Percentiles rank a stretch among this genome's conserved stretches.
phyloP scores from a whole-genome alignment of 2,329 filamentous ascomycete species.

The Rhynchosporium secalis region DNA sequence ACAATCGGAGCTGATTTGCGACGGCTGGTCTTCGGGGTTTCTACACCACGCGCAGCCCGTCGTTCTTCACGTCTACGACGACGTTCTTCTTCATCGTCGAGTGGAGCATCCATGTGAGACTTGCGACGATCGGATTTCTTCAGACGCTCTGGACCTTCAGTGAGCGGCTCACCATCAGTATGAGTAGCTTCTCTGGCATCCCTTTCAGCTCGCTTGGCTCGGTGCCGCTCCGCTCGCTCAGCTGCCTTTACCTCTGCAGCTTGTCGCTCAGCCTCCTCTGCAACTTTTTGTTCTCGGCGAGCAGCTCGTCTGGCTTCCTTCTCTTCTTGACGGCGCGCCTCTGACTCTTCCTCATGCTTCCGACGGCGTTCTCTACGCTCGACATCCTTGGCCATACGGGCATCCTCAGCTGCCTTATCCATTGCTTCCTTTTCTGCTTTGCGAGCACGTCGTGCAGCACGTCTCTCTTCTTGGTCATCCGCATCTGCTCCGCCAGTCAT shows the following conservation, averaged over 20 bases:
- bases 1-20: conserved; percentile 47
- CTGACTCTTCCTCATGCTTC: conserved; percentile 57
- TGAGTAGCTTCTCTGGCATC: conserved; percentile 44
- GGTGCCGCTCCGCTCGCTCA: conserved; percentile 51
- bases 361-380: conserved; percentile 55
- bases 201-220: conserved; percentile 48
- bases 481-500: conserved; percentile 51
- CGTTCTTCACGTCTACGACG: conserved; percentile 55
- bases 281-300: conserved; percentile 51
- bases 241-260: conserved; percentile 43
- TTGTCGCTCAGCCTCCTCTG: conserved; percentile 44
- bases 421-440: conserved; percentile 53
- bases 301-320: conserved; percentile 60
- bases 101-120: conserved; percentile 46
- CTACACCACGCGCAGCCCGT: conserved; percentile 45
- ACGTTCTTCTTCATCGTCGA: conserved; percentile 55
- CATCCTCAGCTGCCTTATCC: conserved; percentile 53
- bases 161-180: conserved; percentile 47
- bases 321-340: conserved; percentile 55
- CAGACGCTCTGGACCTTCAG: conserved; percentile 45
- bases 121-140: conserved; percentile 50
- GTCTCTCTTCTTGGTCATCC: conserved; percentile 54
- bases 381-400: conserved; percentile 57
- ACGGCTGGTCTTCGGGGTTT: conserved; percentile 41
- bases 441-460: conserved; percentile 61